Percentiles rank a stretch among this genome's conserved stretches.
Evolutionary conservation across 106 monocot species (phyloP).

Genomic region (Vanilla planifolia): DNA sequence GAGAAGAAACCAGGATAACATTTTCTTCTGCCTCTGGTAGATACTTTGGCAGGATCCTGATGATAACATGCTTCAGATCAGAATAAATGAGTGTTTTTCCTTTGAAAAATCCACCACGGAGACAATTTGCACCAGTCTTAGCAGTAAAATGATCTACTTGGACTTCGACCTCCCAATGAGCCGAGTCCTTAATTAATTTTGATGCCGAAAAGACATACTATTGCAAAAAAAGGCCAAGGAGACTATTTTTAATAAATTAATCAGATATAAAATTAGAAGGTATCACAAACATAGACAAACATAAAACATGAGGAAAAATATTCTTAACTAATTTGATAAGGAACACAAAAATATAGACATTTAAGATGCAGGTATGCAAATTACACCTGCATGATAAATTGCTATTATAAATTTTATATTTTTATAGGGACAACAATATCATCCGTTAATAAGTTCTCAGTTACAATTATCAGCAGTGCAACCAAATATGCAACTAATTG

Average conservation of each 20-base stretch:
- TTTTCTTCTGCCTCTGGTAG: constrained; percentile 73
- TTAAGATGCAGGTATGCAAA: no score
- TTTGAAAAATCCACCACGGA: constrained; percentile 63
- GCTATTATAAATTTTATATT: no score
- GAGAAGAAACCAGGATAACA: constrained; percentile 85
- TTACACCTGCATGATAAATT: no score
- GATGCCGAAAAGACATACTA: constrained; percentile 85
- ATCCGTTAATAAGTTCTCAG: no score
- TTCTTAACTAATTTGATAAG: no score
- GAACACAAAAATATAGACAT: no score
- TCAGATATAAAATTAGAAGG: background rate
- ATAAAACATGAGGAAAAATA: no score
- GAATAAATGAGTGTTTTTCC: constrained; percentile 92
- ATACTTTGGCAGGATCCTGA: constrained; percentile 92
- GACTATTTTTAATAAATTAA: constrained; percentile 7
- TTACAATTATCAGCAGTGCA: no score
- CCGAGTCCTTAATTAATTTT: constrained; percentile 76
- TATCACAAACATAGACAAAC: no score
- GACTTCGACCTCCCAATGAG: constrained; percentile 99
- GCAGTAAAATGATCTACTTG: constrained; percentile 76
- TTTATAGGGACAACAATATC: no score
- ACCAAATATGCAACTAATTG: no score
- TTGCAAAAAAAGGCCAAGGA: constrained; percentile 20
- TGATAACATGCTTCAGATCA: constrained; percentile 86
- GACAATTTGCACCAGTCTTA: constrained; percentile 60